Conservation (phyloP, 2,329 filamentous ascomycete genomes). For the Penicillium polonicum region DNA sequence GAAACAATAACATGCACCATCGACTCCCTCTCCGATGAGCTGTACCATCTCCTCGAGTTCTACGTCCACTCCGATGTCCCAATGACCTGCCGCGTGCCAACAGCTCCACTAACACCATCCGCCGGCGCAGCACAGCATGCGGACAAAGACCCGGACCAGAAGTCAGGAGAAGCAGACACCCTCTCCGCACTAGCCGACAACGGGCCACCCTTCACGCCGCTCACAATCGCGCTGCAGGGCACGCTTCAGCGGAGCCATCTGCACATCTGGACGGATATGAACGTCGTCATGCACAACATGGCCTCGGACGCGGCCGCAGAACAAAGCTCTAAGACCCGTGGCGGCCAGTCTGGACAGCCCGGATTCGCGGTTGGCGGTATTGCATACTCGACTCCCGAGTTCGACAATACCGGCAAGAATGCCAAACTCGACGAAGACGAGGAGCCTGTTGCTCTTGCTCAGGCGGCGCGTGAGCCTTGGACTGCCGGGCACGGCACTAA, state of each 20-base stretch:
- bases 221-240: slow-evolving; percentile 85
- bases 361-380: slow-evolving; percentile 84
- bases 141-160: slow-evolving; percentile 37
- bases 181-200: slow-evolving; percentile 26
- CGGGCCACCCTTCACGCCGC: slow-evolving; percentile 59
- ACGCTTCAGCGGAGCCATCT: slow-evolving; percentile 86
- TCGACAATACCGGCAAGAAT: slow-evolving; percentile 50
- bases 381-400: slow-evolving; percentile 78
- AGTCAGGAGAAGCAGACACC: slow-evolving; percentile 53
- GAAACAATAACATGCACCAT: slow-evolving; percentile 61
- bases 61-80: slow-evolving; percentile 97
- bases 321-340: slow-evolving; percentile 57
- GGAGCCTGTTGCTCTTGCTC: slow-evolving; percentile 47
- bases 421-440: slow-evolving; percentile 23
- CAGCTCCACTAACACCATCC: slow-evolving; percentile 59
- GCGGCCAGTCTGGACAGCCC: slow-evolving; percentile 38
- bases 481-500: slow-evolving; percentile 55
- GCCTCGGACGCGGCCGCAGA: slow-evolving; percentile 30
- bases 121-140: slow-evolving; percentile 19
- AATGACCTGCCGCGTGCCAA: slow-evolving; percentile 82
- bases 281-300: slow-evolving; percentile 73
- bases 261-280: slow-evolving; percentile 85
- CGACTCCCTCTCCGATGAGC: slow-evolving; percentile 51
- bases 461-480: slow-evolving; percentile 48
- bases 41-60: slow-evolving; percentile 67